These are phyloP conservation scores for Didymosphaeria variabile DNA, from an alignment of 2,329 filamentous ascomycete genomes.

Conservation along the genomic window DNA sequence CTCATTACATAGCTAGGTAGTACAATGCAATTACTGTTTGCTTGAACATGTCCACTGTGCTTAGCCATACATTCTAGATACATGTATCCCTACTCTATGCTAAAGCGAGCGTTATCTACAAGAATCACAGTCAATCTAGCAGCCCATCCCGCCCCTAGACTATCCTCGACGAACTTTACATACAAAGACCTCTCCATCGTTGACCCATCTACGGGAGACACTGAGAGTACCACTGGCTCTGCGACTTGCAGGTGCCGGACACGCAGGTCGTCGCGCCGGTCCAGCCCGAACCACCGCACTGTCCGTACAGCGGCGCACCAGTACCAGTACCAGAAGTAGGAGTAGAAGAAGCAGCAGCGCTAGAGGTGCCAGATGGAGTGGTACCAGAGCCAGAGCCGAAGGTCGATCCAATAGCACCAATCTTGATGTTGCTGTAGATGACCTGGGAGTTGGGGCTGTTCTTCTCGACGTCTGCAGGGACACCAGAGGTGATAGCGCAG, in stretches of 20 bases:
- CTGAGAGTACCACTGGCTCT: conserved; percentile 20
- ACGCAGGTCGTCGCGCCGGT: conserved; percentile 17
- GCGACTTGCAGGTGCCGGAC: conserved; percentile 18
- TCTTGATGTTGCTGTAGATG: conserved; percentile 37
- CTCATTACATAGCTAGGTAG: neutral
- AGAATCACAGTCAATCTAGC: conserved; percentile 3
- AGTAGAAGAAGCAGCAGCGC: neutral
- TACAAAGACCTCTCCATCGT: neutral
- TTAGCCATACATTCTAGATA: conserved; percentile 1
- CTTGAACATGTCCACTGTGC: neutral
- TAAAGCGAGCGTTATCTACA: conserved; percentile 6
- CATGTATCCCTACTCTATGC: conserved; percentile 1
- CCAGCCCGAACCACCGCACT: conserved; percentile 21
- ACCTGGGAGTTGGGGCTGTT: conserved; percentile 22
- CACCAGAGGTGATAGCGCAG: conserved; percentile 28
- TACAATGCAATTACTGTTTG: neutral
- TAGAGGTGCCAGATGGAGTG: conserved; percentile 3
- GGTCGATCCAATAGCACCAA: conserved; percentile 32
- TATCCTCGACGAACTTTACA: neutral
- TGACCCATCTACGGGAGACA: conserved; percentile 13
- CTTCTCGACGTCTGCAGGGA: conserved; percentile 26
- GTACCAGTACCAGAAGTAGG: conserved; percentile 1
- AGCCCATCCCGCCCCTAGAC: neutral
- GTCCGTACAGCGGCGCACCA: conserved; percentile 11
- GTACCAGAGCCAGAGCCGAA: conserved; percentile 16